A percentile compares a stretch with the other conserved stretches of the same genome.
Conservation (phyloP, 1,139 yeast species). For the Blastobotrys proliferans region DNA sequence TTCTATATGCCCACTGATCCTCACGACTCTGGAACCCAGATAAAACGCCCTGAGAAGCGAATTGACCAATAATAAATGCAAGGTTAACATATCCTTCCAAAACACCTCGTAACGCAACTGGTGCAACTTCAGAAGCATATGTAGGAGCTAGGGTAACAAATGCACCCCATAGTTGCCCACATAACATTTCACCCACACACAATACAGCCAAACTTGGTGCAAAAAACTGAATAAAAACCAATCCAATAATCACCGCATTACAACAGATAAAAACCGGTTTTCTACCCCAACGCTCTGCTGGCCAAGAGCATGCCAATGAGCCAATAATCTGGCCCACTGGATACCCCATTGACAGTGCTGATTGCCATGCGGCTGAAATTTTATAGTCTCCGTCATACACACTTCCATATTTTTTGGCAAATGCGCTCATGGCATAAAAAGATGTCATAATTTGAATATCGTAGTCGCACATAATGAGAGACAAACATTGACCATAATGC, state of each 20-base stretch:
- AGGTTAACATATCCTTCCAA: conserved; percentile 42
- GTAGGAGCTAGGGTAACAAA: conserved; percentile 44
- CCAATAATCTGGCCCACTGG: conserved; percentile 28
- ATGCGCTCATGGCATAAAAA: conserved; percentile 44
- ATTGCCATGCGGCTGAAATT: conserved; percentile 37
- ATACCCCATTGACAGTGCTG: conserved; percentile 26
- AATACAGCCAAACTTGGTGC: conserved; percentile 38
- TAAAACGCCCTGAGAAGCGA: conserved; percentile 41
- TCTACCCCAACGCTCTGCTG: conserved; percentile 47
- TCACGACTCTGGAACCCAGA: conserved; percentile 30
- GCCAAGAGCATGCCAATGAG: conserved; percentile 22
- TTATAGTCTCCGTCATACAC: conserved; percentile 34
- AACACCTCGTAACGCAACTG: conserved; percentile 42
- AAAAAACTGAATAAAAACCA: conserved; percentile 44
- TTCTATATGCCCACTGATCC: conserved; percentile 18
- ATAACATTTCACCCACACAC: conserved; percentile 43
- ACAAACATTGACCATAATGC: conserved; percentile 45
- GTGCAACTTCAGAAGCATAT: conserved; percentile 47
- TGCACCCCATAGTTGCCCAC: conserved; percentile 47
- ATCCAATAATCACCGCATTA: conserved; percentile 24
- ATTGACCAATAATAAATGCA: conserved; percentile 46
- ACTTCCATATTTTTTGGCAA: conserved; percentile 40
- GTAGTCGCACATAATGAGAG: conserved; percentile 49
- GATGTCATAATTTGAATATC: conserved; percentile 40
- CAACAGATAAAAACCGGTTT: conserved; percentile 42